A percentile compares a stretch with the other conserved stretches of the same genome.
phyloP scores from a whole-genome alignment of 768 basidiomycete genomes.

The Boletus sp. region DNA sequence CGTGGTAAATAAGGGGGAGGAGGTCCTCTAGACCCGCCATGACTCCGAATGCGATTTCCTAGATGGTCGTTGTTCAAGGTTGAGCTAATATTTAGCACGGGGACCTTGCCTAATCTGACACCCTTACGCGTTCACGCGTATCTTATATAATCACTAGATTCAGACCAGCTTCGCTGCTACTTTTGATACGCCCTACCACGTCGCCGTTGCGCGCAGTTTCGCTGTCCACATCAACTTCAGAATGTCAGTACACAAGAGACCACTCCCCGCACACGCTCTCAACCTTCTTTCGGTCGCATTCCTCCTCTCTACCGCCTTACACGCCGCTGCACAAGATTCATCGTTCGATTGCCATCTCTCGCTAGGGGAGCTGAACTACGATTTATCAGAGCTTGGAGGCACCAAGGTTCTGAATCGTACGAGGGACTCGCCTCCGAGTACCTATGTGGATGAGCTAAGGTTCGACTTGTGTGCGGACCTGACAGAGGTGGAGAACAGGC shows the following conservation, averaged over 20 bases:
- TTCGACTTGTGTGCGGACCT: slow-evolving; percentile 72
- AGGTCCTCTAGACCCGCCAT: slow-evolving; percentile 65
- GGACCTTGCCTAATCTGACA: slow-evolving; percentile 16
- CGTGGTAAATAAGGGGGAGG: slow-evolving; percentile 66
- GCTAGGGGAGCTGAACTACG: slow-evolving; percentile 47
- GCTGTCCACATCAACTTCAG: neutral
- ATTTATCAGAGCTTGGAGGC: slow-evolving; percentile 56
- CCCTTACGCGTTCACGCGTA: slow-evolving; percentile 31
- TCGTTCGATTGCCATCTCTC: slow-evolving; percentile 55
- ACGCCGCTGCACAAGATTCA: slow-evolving; percentile 37
- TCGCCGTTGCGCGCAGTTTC: neutral
- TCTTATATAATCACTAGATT: slow-evolving; percentile 27
- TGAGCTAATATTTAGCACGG: slow-evolving; percentile 1
- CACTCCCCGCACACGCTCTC: neutral
- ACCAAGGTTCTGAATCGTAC: slow-evolving; percentile 50
- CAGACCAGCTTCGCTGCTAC: slow-evolving; percentile 1
- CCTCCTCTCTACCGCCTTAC: slow-evolving; percentile 21
- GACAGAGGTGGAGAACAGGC: slow-evolving; percentile 41
- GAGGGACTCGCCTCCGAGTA: slow-evolving; percentile 63
- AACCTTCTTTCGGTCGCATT: slow-evolving; percentile 14
- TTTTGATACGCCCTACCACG: neutral
- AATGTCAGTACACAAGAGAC: slow-evolving; percentile 24
- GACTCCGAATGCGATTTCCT: slow-evolving; percentile 6
- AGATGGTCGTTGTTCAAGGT: slow-evolving; percentile 13
- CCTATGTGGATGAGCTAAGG: slow-evolving; percentile 53